A percentile compares a stretch with the other conserved stretches of the same genome.
phyloP scores from a whole-genome alignment of 345 rosid species.

The Garcia nutans region DNA sequence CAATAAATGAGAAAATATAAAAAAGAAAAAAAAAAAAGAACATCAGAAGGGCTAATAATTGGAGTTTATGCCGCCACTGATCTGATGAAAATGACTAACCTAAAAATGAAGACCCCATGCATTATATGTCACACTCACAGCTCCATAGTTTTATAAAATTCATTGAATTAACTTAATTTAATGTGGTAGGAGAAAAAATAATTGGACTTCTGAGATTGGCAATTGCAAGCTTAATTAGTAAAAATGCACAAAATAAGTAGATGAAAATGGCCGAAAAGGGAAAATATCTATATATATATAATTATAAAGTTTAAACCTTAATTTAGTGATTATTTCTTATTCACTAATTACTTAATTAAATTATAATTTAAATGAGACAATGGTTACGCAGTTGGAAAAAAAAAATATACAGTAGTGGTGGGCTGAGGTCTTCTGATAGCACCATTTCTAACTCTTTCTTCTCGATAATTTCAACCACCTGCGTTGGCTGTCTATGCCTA shows the following conservation, averaged over 20 bases:
- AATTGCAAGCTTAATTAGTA: not conserved
- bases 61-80: conserved; percentile 30
- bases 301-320: not conserved
- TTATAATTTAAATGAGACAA: conserved; percentile 12
- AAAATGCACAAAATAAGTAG: conserved; percentile 2
- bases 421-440: conserved; percentile 29
- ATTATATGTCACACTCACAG: not conserved
- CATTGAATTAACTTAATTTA: not conserved
- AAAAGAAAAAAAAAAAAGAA: too few relatives aligned
- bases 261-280: not conserved
- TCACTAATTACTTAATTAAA: conserved; percentile 19
- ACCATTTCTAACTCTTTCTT: conserved; percentile 44
- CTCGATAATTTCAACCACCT: conserved; percentile 41
- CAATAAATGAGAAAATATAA: not conserved
- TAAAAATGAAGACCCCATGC: not conserved
- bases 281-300: not conserved
- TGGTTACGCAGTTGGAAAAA: conserved; percentile 26
- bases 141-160: not conserved
- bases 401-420: conserved; percentile 2
- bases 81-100: conserved; percentile 34
- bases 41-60: not conserved
- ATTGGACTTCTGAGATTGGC: conserved; percentile 28
- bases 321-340: conserved; percentile 19
- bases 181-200: conserved; percentile 13
- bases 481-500: conserved; percentile 20